Evolutionary conservation across 345 rosid genomes (phyloP).

Genomic region (Acer campestre): DNA sequence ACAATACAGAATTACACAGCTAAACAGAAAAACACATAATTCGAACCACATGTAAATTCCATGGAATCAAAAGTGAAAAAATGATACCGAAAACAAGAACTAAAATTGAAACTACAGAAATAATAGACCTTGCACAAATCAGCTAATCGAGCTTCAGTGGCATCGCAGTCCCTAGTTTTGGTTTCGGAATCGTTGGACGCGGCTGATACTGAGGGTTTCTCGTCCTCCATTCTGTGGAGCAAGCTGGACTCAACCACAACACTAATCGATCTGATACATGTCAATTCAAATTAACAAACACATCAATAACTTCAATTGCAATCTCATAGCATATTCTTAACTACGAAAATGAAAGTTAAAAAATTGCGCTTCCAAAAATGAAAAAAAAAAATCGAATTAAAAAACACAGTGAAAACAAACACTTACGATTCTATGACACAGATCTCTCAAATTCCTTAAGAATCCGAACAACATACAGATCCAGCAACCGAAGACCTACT

Average conservation of each 20-base stretch:
- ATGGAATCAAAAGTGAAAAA: neutral
- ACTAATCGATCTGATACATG: neutral
- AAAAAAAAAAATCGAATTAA: neutral
- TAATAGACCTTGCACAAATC: conserved; percentile 51
- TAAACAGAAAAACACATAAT: neutral
- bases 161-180: conserved; percentile 29
- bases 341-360: neutral
- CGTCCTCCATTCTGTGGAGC: conserved; percentile 28
- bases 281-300: neutral
- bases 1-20: neutral
- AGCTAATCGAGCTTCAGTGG: conserved; percentile 40
- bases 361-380: neutral
- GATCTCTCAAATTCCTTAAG: conserved; percentile 1
- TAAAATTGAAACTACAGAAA: neutral
- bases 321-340: too few species aligned
- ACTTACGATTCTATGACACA: neutral
- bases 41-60: neutral
- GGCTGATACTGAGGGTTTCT: conserved; percentile 22
- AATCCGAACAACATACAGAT: neutral
- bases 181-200: conserved; percentile 19
- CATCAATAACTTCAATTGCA: neutral
- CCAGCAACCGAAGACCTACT: neutral
- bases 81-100: neutral
- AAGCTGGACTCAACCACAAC: conserved; percentile 25
- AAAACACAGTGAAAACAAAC: neutral